A percentile compares a stretch with the other conserved stretches of the same genome.
These are phyloP conservation scores for Didymella arachidicola DNA, from an alignment of 2,329 filamentous ascomycete genomes.

Conservation along the genomic window DNA sequence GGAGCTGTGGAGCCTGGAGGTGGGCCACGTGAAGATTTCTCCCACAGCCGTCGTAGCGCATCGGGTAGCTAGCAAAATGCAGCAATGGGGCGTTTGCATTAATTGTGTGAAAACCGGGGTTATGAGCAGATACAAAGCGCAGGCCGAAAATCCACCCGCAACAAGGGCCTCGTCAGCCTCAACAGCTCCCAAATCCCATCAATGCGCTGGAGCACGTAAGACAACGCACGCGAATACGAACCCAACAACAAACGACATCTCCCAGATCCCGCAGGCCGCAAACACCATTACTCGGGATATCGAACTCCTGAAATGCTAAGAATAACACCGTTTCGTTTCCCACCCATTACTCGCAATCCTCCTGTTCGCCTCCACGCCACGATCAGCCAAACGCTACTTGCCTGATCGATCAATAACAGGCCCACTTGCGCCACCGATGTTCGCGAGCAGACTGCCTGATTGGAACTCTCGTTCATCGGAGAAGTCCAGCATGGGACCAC, in stretches of 20 bases:
- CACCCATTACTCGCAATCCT: conserved; percentile 3
- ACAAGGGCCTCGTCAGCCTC: conserved; percentile 10
- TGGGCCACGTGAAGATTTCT: conserved; percentile 21
- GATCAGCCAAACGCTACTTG: conserved; percentile 23
- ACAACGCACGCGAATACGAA: conserved; percentile 13
- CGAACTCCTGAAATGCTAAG: conserved; percentile 27
- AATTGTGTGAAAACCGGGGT: conserved; percentile 14
- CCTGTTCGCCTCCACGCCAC: conserved; percentile 12
- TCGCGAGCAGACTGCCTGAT: conserved; percentile 58
- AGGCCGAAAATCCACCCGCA: conserved; percentile 20
- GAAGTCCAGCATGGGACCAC: conserved; percentile 56
- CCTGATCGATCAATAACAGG: conserved; percentile 51
- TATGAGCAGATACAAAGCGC: conserved; percentile 9
- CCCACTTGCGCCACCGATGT: conserved; percentile 43
- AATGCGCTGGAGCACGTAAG: conserved; percentile 8
- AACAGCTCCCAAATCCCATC: conserved; percentile 15
- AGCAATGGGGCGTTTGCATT: conserved; percentile 15
- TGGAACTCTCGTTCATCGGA: conserved; percentile 54
- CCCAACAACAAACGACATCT: conserved; percentile 14
- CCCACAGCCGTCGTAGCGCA: conserved; percentile 8
- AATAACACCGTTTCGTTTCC: conserved; percentile 6
- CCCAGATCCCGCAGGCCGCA: conserved; percentile 3
- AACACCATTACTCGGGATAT: conserved; percentile 25
- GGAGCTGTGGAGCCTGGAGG: conserved; percentile 18
- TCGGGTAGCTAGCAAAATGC: conserved; percentile 18